Percentiles rank a stretch among this genome's conserved stretches.
These are phyloP conservation scores for Herpotrichia juniperi DNA, from an alignment of 2,329 filamentous ascomycete species.

Conservation along the genomic window DNA sequence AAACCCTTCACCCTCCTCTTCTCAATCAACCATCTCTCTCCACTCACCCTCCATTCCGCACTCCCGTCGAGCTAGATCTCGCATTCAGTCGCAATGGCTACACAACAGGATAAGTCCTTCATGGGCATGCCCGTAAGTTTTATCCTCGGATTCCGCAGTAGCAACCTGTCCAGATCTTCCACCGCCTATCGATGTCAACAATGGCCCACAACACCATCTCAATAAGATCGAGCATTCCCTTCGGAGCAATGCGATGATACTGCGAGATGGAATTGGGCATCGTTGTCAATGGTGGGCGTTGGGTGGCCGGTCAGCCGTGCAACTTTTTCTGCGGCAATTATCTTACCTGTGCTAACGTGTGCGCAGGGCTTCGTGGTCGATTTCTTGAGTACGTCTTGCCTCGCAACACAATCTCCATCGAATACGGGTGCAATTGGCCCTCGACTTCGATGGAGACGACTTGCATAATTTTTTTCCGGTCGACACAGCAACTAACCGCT, in stretches of 20 bases:
- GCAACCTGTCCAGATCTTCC: conserved; percentile 12
- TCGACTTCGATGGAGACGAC: conserved; percentile 13
- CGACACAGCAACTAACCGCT: conserved; percentile 49
- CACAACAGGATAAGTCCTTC: conserved; percentile 60
- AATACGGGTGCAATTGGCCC: conserved; percentile 29
- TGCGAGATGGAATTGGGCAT: conserved; percentile 25
- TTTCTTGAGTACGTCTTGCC: conserved; percentile 88
- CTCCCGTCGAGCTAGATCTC: conserved; percentile 45
- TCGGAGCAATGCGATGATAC: conserved; percentile 19
- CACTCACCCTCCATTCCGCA: conserved; percentile 21
- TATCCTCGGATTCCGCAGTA: conserved; percentile 15
- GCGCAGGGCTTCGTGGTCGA: conserved; percentile 89
- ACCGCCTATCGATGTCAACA: conserved; percentile 11
- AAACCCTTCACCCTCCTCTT: conserved; percentile 1
- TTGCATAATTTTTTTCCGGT: conserved; percentile 12
- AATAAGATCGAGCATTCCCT: conserved; percentile 31
- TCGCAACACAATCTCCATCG: conserved; percentile 21
- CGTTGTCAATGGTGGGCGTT: conserved; percentile 21
- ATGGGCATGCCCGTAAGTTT: conserved; percentile 57
- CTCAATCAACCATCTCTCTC: conserved; percentile 11
- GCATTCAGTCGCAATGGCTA: conserved; percentile 46
- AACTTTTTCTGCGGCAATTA: conserved; percentile 20
- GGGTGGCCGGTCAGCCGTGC: conserved; percentile 21
- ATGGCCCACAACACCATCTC: conserved; percentile 27
- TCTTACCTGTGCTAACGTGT: conserved; percentile 31